Evolutionary conservation across 305 asterid species (phyloP).

Genomic region (Caryopteris hybrid): DNA sequence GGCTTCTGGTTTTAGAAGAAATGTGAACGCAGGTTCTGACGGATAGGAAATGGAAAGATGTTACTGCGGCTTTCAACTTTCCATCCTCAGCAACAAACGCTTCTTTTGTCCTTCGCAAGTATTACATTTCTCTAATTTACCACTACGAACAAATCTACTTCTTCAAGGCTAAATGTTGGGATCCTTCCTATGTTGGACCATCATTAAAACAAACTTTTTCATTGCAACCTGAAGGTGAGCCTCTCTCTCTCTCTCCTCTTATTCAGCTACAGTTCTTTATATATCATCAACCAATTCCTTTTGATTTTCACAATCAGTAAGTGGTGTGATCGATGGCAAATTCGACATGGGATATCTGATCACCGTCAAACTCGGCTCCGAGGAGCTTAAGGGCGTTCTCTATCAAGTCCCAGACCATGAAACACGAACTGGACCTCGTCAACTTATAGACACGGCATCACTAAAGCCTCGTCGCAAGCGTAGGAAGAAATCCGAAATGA

Average conservation of each 20-base stretch:
- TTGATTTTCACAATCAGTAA: conserved; percentile 29
- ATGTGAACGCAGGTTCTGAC: conserved; percentile 46
- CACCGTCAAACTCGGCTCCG: conserved; percentile 64
- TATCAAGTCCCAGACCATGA: conserved; percentile 43
- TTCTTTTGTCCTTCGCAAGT: conserved; percentile 77
- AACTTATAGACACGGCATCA: conserved; percentile 17
- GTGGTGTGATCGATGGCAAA: conserved; percentile 82
- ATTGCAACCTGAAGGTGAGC: no score
- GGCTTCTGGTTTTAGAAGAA: no score
- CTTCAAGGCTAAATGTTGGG: conserved; percentile 62
- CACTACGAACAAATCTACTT: conserved; percentile 81
- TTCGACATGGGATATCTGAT: conserved; percentile 85
- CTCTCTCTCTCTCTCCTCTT: no score
- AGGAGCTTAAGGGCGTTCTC: conserved; percentile 75
- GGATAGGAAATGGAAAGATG: conserved; percentile 81
- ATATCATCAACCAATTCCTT: no score
- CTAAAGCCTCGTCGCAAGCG: conserved; percentile 51
- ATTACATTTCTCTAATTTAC: conserved; percentile 59
- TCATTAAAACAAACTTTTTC: no score
- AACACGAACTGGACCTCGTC: conserved; percentile 3
- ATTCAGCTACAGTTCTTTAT: no score
- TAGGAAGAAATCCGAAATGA: conserved; percentile 67
- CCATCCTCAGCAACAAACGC: conserved; percentile 90
- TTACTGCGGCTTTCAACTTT: conserved; percentile 60
- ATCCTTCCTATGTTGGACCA: conserved; percentile 40